A percentile compares a stretch with the other conserved stretches of the same genome.
Conservation (phyloP, 441 rosid genomes). For the Flueggea neowawraea region DNA sequence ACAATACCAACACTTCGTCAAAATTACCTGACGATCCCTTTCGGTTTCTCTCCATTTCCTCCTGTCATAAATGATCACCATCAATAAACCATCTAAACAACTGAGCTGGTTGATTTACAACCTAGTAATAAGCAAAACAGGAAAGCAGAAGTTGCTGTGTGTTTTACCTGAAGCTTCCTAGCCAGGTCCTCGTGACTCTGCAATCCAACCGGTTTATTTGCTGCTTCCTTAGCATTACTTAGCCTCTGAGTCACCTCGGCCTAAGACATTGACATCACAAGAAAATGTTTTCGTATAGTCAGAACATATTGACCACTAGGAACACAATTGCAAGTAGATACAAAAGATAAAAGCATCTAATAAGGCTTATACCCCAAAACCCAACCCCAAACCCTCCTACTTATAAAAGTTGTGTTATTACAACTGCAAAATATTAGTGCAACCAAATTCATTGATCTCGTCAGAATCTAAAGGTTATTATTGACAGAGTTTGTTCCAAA, state of each 20-base stretch:
- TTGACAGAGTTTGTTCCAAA: no score
- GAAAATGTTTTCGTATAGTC: not conserved
- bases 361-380: no score
- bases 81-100: constrained; percentile 3
- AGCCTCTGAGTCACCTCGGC: constrained; percentile 97
- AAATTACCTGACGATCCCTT: constrained; percentile 64
- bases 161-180: constrained; percentile 82
- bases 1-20: not conserved
- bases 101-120: not conserved
- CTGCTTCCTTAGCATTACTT: constrained; percentile 76
- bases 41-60: constrained; percentile 97
- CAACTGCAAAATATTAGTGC: not conserved
- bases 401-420: no score
- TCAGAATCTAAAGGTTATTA: not conserved
- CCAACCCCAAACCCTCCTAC: no score
- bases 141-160: not conserved
- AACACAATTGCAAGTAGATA: no score
- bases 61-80: constrained; percentile 44
- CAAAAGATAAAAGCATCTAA: no score
- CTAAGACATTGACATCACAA: constrained; percentile 25
- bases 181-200: constrained; percentile 96
- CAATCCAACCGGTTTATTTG: constrained; percentile 56
- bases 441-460: not conserved
- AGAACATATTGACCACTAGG: no score
- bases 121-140: not conserved